Evolutionary conservation across 257 asterid species (phyloP).

Genomic region (Lycium barbarum): DNA sequence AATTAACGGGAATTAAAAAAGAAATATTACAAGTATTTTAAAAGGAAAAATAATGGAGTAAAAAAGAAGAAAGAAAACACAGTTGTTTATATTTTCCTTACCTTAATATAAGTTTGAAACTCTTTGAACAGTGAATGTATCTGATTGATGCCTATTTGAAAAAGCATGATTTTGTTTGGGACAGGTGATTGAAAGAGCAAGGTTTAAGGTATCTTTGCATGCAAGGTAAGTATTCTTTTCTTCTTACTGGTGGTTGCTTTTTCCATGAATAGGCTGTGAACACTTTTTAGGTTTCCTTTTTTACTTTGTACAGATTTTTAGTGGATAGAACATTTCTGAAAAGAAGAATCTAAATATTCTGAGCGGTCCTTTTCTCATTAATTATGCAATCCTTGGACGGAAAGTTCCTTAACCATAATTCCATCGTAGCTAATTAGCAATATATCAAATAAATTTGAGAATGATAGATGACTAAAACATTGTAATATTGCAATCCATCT

Average conservation of each 20-base stretch:
- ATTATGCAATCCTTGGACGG: background rate
- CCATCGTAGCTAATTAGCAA: background rate
- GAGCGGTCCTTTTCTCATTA: background rate
- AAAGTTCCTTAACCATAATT: background rate
- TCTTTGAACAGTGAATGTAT: constrained; percentile 29
- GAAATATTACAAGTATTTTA: background rate
- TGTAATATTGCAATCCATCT: background rate
- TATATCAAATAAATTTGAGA: background rate
- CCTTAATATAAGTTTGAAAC: constrained; percentile 53
- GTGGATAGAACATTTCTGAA: background rate
- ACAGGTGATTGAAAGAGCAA: constrained; percentile 38
- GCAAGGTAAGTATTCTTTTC: constrained; percentile 59
- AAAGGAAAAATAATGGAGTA: too few species aligned
- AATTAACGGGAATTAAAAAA: background rate
- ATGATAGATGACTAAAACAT: background rate
- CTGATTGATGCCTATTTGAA: constrained; percentile 33
- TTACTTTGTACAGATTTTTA: background rate
- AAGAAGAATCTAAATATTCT: background rate
- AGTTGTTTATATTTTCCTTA: constrained; percentile 21
- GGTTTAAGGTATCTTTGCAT: constrained; percentile 59
- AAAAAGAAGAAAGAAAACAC: background rate
- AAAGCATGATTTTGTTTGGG: constrained; percentile 36
- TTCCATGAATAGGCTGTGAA: background rate
- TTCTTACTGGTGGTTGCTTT: constrained; percentile 38
- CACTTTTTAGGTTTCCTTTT: background rate